Percentiles rank a stretch among this genome's conserved stretches.
phyloP scores from a whole-genome alignment of 2,329 filamentous ascomycete genomes.

The Hymenoscyphus fructigenus region DNA sequence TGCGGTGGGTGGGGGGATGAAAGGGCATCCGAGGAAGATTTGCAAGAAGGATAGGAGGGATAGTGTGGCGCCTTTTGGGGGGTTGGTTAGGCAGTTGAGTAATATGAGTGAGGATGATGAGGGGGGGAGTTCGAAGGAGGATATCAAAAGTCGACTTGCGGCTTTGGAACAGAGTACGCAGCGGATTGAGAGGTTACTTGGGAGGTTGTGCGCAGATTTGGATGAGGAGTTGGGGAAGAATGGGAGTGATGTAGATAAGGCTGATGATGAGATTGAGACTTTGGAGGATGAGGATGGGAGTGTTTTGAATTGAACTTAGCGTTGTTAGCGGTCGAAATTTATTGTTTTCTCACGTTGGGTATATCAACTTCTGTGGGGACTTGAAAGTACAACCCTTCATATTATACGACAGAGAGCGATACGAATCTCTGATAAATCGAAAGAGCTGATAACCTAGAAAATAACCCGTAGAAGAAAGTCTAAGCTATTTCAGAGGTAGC shows the following conservation, averaged over 20 bases:
- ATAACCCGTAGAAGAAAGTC: too few species aligned
- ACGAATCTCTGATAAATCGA: too few species aligned
- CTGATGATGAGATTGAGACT: conserved; percentile 2
- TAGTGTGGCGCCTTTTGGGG: conserved; percentile 31
- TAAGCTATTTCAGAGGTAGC: too few species aligned
- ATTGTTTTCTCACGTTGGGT: background rate
- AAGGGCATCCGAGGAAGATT: conserved; percentile 13
- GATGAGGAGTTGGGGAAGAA: conserved; percentile 17
- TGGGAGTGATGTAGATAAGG: background rate
- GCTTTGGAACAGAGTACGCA: conserved; percentile 27
- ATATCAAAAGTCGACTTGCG: conserved; percentile 26
- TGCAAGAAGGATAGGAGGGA: conserved; percentile 27
- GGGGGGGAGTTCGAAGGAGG: conserved; percentile 21
- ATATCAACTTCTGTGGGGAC: background rate
- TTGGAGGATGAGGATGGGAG: conserved; percentile 1
- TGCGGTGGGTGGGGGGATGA: background rate
- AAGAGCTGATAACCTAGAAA: too few species aligned
- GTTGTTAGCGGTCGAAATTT: background rate
- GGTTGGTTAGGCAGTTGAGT: conserved; percentile 25
- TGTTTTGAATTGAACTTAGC: background rate
- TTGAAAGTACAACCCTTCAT: too few species aligned
- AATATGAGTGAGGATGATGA: conserved; percentile 18
- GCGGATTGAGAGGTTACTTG: conserved; percentile 33
- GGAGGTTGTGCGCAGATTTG: conserved; percentile 27
- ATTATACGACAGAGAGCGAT: too few species aligned